Percentiles rank a stretch among this genome's conserved stretches.
phyloP scores from a whole-genome alignment of 2,329 filamentous ascomycete species.

The Botryotinia globosa region DNA sequence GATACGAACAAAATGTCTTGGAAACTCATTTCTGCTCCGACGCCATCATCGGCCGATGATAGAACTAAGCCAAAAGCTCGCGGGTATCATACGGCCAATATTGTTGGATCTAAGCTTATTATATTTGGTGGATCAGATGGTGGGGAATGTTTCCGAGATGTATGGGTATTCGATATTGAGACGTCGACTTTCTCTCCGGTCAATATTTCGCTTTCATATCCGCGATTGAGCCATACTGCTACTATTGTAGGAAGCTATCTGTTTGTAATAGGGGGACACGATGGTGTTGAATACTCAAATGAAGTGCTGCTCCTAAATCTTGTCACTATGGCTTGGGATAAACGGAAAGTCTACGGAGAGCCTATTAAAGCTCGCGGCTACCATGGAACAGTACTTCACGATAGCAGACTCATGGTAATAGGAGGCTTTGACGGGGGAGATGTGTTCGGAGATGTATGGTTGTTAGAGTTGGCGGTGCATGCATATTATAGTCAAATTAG shows the following conservation, averaged over 20 bases:
- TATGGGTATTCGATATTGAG: conserved; percentile 71
- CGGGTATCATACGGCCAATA: conserved; percentile 70
- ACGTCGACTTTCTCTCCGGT: conserved; percentile 58
- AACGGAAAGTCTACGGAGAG: conserved; percentile 60
- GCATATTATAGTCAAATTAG: conserved; percentile 73
- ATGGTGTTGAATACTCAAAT: conserved; percentile 67
- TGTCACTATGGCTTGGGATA: conserved; percentile 73
- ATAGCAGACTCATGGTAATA: conserved; percentile 61
- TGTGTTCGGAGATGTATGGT: conserved; percentile 66
- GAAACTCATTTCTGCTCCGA: conserved; percentile 55
- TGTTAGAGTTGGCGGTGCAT: conserved; percentile 66
- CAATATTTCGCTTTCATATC: conserved; percentile 57
- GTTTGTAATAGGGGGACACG: conserved; percentile 68
- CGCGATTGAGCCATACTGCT: conserved; percentile 64
- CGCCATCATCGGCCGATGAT: conserved; percentile 43
- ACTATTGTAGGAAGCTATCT: conserved; percentile 69
- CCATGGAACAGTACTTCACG: conserved; percentile 63
- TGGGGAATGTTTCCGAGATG: conserved; percentile 69
- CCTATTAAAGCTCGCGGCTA: conserved; percentile 64
- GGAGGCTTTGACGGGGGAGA: conserved; percentile 67
- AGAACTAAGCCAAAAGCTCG: conserved; percentile 58
- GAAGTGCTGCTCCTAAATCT: conserved; percentile 67
- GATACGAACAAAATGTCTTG: conserved; percentile 66
- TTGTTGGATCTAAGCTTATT: conserved; percentile 70
- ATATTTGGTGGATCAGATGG: conserved; percentile 69